Evolutionary conservation across 495 filamentous ascomycete genomes (phyloP), one percentile per base, ranked within the genome.

Genomic region (Letharia columbiana): DNA sequence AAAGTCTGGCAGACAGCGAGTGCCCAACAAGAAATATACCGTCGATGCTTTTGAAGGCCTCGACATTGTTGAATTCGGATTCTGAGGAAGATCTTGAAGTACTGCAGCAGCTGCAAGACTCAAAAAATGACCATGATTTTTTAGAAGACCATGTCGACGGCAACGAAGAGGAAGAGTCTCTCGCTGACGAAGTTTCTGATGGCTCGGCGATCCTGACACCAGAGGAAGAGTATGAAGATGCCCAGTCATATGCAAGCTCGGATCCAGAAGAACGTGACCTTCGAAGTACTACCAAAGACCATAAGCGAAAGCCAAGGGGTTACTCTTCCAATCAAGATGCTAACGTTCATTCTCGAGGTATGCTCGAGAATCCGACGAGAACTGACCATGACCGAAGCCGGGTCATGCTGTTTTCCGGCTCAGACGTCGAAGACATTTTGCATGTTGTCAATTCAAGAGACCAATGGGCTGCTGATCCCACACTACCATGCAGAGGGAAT

Each of bases 391-490:
- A 62, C 20, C 31, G 37, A 37, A 62, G 60, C 28, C 56, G 56
- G 1, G n/a, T 68, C 15, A 62, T 58, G 33, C 31, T 69, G 15
- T 63, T 74, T n/a, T 60, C 65, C 61, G 82, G 82, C 12, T 70
- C 73, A 6, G 82, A 79, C 63, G 71, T 77, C 15, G 75, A 80
- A 45, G 83, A 86, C 65, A 52, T 83, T 7, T 61, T 78, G 13
- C 69, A 78, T 23, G 66, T 80, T 20, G 40, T 83, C 17, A 76
- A 77, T 67, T 75, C 79, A 63, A 77, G 81, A 60, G 79, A 81
- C 58, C 74, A 76, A 59, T 87, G 77, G 75, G 76, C 74, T 1
- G 49, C 75, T 35, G 80, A 86, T 64, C 74, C 78, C 1, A 78
- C 77, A 12, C 76, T 87, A 52, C 86, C 86, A 35, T 75, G 74